These are phyloP conservation scores for Boletellus dicymbophilus DNA, from an alignment of 1,284 basidiomycete genomes.

Conservation along the genomic window DNA sequence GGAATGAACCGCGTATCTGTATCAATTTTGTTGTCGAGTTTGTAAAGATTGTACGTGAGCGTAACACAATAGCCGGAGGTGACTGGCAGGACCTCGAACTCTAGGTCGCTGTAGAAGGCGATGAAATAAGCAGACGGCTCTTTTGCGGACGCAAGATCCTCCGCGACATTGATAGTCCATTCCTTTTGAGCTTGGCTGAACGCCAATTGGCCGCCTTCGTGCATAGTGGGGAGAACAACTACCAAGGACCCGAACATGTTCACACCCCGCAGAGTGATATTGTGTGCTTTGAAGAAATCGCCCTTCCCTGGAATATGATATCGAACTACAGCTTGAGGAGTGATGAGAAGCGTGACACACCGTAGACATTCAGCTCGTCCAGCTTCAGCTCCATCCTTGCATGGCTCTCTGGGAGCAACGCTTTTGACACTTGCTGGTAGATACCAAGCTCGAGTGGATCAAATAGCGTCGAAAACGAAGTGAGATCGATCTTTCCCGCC, in stretches of 20 bases:
- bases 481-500: slow-evolving; percentile 35
- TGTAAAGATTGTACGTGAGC: slow-evolving; percentile 42
- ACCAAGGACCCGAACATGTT: slow-evolving; percentile 43
- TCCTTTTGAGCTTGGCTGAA: slow-evolving; percentile 31
- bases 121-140: slow-evolving; percentile 27
- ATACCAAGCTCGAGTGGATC: slow-evolving; percentile 19
- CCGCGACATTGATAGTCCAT: slow-evolving; percentile 27
- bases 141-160: slow-evolving; percentile 1
- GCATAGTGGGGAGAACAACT: slow-evolving; percentile 39
- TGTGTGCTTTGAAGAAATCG: slow-evolving; percentile 25
- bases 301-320: slow-evolving; percentile 11
- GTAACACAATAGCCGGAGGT: slow-evolving; percentile 41
- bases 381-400: slow-evolving; percentile 41
- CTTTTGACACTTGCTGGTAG: slow-evolving; percentile 19
- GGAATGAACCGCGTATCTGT: slow-evolving; percentile 1
- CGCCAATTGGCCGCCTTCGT: slow-evolving; percentile 39
- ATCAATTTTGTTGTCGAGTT: neutral
- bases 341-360: slow-evolving; percentile 14
- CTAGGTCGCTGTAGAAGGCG: slow-evolving; percentile 41
- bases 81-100: slow-evolving; percentile 43
- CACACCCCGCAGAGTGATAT: slow-evolving; percentile 34
- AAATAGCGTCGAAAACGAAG: slow-evolving; percentile 29
- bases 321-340: neutral
- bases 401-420: slow-evolving; percentile 34
- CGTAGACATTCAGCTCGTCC: slow-evolving; percentile 41